A percentile compares a stretch with the other conserved stretches of the same genome.
phyloP scores from a whole-genome alignment of 768 basidiomycete species.

The Punctularia strigosozonata region DNA sequence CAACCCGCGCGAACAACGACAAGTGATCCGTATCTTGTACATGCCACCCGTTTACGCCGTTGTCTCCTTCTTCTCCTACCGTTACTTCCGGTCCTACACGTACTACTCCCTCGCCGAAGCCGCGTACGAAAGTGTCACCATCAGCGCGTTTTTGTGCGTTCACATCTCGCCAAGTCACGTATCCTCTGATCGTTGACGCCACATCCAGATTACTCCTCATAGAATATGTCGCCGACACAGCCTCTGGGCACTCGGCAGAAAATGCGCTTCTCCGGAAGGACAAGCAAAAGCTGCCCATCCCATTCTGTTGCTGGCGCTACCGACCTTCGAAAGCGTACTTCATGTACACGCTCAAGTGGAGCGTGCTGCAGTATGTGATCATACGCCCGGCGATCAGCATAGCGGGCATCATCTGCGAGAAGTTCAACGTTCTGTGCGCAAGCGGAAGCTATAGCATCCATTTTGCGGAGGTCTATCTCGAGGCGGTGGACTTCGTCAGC shows the following conservation, averaged over 20 bases:
- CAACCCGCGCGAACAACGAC: constrained; percentile 62
- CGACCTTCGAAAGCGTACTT: constrained; percentile 82
- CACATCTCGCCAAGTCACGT: background rate
- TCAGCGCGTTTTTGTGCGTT: constrained; percentile 78
- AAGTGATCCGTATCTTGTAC: constrained; percentile 81
- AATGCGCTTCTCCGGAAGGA: constrained; percentile 71
- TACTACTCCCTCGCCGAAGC: constrained; percentile 43
- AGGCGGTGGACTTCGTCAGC: constrained; percentile 65
- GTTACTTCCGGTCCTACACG: constrained; percentile 71
- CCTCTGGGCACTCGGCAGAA: constrained; percentile 46
- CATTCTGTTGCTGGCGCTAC: constrained; percentile 75
- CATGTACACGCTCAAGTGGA: constrained; percentile 81
- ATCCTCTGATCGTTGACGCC: background rate
- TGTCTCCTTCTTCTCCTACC: constrained; percentile 79
- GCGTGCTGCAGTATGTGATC: constrained; percentile 81
- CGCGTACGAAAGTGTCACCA: constrained; percentile 52
- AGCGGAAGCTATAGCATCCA: constrained; percentile 43
- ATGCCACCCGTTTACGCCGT: constrained; percentile 78
- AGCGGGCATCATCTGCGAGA: constrained; percentile 69
- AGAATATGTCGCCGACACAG: constrained; percentile 72
- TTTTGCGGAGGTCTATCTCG: constrained; percentile 61
- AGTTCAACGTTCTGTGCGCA: constrained; percentile 56
- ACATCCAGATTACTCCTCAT: constrained; percentile 57
- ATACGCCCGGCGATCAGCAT: constrained; percentile 63
- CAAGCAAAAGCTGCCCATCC: constrained; percentile 60